Base-by-base conservation (phyloP, 2,329 filamentous ascomycete genomes). In the Cryphonectria carpinicola region DNA sequence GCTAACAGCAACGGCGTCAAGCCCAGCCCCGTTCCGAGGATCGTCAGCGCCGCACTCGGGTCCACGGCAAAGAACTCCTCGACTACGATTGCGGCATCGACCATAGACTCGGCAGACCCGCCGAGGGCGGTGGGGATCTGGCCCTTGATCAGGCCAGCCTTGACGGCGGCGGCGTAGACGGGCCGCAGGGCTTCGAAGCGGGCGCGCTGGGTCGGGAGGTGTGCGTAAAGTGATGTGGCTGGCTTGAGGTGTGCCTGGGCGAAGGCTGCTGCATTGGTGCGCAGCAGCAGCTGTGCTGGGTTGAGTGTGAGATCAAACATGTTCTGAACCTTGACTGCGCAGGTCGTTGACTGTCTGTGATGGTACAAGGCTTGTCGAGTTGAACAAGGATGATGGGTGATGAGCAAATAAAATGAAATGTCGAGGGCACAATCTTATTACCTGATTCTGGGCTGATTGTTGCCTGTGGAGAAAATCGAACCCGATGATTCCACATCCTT, bases 21-120 rank as follows among this genome's bases (percentile, higher is more conserved):
- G 1, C 71, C 69, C 61, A 72, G 65, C 22, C 68, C 71, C 19
- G 71, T 72, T 0, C 62, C 66, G 22, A 72, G 69, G 25, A 72
- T 69, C 13, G 71, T 72, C 8, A 72, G 25, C 32, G 71, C 52
- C 6, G 66, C 66, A 22, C 49, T 58, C 17, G 69, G 71, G 28
- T 72, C 71, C 14, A 67, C 66, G 8, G 56, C 54, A 63, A 71
- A 72, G 54, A 71, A 66, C 41, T 72, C 71, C 63, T 72, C 70
- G 28, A 70, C 22, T 46, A 70, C 58, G 41, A 72, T 70, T 7
- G 68, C 70, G 6, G 68, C 70, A 17, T 68, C 70, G 14, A 70
- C 68, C 39, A 72, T 58, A 35, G 46, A 14, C 32, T 56, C 64
- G 4, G 68, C 56, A 37, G 19, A 13, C 11, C 70, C 70, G n/a